A percentile compares a stretch with the other conserved stretches of the same genome.
Evolutionary conservation across 106 monocot genomes (phyloP).

Genomic region (Allium fistulosum): DNA sequence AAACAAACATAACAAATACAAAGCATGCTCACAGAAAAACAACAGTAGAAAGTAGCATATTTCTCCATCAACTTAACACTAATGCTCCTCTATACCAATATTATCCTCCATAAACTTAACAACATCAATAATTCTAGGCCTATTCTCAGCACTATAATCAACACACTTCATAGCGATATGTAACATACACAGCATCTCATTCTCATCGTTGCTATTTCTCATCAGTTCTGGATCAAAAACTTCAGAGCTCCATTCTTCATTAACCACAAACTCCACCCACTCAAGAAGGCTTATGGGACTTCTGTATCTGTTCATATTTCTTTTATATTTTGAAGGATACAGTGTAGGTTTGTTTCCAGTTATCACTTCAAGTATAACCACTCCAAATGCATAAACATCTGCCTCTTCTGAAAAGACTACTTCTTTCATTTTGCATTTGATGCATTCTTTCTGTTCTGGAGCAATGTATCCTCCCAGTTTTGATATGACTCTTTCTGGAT

Average conservation of each 20-base stretch:
- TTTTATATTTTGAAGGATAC: too few relatives aligned
- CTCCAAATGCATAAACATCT: constrained; percentile 61
- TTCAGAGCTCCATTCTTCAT: constrained; percentile 53
- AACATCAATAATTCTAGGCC: constrained; percentile 46
- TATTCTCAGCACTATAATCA: constrained; percentile 19
- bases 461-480: constrained; percentile 43
- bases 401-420: constrained; percentile 42
- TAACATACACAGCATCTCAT: constrained; percentile 63
- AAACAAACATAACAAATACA: too few relatives aligned
- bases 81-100: too few relatives aligned
- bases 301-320: background rate
- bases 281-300: constrained; percentile 24
- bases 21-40: too few relatives aligned
- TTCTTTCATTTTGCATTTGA: background rate
- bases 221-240: constrained; percentile 49
- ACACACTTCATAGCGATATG: constrained; percentile 48
- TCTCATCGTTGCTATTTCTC: constrained; percentile 42
- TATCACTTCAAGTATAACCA: constrained; percentile 49
- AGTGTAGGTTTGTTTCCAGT: constrained; percentile 12
- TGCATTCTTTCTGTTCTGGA: constrained; percentile 36
- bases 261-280: constrained; percentile 48
- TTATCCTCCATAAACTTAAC: constrained; percentile 41
- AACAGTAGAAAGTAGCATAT: too few relatives aligned
- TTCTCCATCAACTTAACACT: too few relatives aligned
- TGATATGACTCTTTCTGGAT: constrained; percentile 26